Evolutionary conservation across 1,284 basidiomycete genomes (phyloP), one percentile per base, ranked within the genome.

Genomic region (Pyrrhoderma noxium): DNA sequence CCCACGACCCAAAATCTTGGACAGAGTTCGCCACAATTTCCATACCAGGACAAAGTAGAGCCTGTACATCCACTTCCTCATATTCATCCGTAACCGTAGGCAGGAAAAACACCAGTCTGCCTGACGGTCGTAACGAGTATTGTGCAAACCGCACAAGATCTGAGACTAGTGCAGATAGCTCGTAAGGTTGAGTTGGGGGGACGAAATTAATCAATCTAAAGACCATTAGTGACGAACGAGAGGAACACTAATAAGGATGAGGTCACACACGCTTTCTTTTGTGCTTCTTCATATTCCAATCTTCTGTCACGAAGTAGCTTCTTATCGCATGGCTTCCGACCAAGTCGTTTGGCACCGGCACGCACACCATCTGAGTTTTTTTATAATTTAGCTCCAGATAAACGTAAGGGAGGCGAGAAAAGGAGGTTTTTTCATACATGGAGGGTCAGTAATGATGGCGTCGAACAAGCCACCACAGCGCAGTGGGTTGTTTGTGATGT

Each of bases 1-100:
- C 93, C 95, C 95, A 99, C 36, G 85, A 87, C 11, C 93, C 94
- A 65, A 97, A 99, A 63, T 91, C 85, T 67, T 99, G 95, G 58
- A 93, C 69, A 40, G 89, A 93, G 64, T 97, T 96, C 0, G 88
- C 85, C 25, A 93, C 76, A 13, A 93, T 69, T 60, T 83, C 82
- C 85, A 99, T 93, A 0, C 93, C 93, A 34, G 89, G 84, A 59
- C 85, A 87, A 2, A 85, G 66, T 70, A 83, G 75, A 0, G 81
- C 74, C 25, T 78, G 66, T 1, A 96, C 72, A 62, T 97, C 93
- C 1, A 94, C 72, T 58, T 90, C 87, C 57, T 85, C 80, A 63
- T 93, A 97, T 51, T 93, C 87, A 45, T 93, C 92, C 13, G 82
- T 90, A 18, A 94, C 87, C 0, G 93, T 95, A 0, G 93, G 94